These are phyloP conservation scores for Lodderomyces oxycetoniae DNA, from an alignment of 1,139 yeast genomes.

Conservation along the genomic window DNA sequence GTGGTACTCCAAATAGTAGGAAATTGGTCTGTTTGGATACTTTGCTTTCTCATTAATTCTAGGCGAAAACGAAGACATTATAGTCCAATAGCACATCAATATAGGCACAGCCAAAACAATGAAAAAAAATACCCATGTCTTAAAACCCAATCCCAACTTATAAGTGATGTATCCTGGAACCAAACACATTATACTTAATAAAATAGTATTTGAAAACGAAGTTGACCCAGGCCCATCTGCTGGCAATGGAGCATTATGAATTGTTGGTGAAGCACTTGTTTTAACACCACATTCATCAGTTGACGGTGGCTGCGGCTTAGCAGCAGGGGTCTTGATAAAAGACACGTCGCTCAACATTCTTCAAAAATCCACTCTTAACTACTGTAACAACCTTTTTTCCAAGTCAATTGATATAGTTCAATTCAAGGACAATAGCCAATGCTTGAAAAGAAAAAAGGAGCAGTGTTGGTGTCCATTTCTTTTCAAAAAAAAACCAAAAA, in stretches of 20 bases:
- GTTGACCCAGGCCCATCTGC: constrained; percentile 90
- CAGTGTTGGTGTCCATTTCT: too few relatives aligned
- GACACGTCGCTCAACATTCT: constrained; percentile 43
- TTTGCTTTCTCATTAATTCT: constrained; percentile 74
- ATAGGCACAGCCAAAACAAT: constrained; percentile 60
- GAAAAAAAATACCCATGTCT: constrained; percentile 56
- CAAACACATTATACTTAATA: constrained; percentile 48
- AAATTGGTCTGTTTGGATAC: constrained; percentile 74
- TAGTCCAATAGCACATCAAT: constrained; percentile 77
- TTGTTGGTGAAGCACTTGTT: constrained; percentile 66
- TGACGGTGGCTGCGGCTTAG: constrained; percentile 46
- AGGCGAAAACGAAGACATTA: constrained; percentile 73
- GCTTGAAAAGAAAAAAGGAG: too few relatives aligned
- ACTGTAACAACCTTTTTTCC: too few relatives aligned
- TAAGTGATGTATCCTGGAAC: constrained; percentile 63
- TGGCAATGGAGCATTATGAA: constrained; percentile 81
- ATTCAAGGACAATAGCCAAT: too few relatives aligned
- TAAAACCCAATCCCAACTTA: constrained; percentile 70
- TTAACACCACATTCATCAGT: constrained; percentile 51
- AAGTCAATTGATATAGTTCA: too few relatives aligned
- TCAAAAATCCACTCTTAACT: too few relatives aligned
- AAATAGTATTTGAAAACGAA: constrained; percentile 62
- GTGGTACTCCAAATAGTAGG: constrained; percentile 77
- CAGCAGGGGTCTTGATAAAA: constrained; percentile 61
- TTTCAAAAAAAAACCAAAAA: too few relatives aligned